A percentile compares a stretch with the other conserved stretches of the same genome.
These are phyloP conservation scores for Penicillium manginii DNA, from an alignment of 495 filamentous ascomycete genomes.

Conservation along the genomic window DNA sequence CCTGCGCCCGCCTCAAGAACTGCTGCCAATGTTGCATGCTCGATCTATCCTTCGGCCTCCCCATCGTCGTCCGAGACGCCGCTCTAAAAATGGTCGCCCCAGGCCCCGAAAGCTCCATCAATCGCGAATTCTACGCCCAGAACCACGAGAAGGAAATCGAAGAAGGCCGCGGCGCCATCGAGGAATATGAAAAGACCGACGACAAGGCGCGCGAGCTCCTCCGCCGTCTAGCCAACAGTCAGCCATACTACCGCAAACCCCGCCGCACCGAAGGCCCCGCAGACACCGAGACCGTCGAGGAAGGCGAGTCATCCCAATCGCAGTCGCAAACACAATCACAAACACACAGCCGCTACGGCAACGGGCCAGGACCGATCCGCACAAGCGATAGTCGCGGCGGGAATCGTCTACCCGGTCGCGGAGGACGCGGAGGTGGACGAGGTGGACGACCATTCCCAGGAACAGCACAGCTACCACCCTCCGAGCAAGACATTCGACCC, in stretches of 20 bases:
- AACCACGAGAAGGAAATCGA: conserved; percentile 95
- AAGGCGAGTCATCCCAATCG: conserved; percentile 21
- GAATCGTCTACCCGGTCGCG: conserved; percentile 42
- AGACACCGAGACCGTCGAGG: conserved; percentile 39
- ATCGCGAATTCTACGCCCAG: conserved; percentile 96
- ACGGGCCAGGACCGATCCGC: conserved; percentile 65
- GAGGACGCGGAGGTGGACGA: conserved; percentile 51
- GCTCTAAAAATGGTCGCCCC: conserved; percentile 96
- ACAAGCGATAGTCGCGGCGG: conserved; percentile 57
- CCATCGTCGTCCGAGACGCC: conserved; percentile 93
- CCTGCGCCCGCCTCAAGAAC: conserved; percentile 92
- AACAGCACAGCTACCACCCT: conserved; percentile 74
- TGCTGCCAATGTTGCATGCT: conserved; percentile 99
- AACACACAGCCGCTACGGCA: conserved; percentile 49
- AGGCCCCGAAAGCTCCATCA: conserved; percentile 86
- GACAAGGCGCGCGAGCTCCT: conserved; percentile 92
- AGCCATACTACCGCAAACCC: conserved; percentile 89
- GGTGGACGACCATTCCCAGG: conserved; percentile 67
- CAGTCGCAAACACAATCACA: conserved; percentile 29
- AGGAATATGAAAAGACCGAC: conserved; percentile 95
- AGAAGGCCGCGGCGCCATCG: conserved; percentile 79
- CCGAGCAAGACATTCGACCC: conserved; percentile 79
- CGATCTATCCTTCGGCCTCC: conserved; percentile 91
- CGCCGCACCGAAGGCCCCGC: conserved; percentile 63
- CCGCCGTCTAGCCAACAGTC: conserved; percentile 81